Evolutionary conservation across 805 yeast genomes (phyloP).

Genomic region (Nakazawaea ishiwadae): DNA sequence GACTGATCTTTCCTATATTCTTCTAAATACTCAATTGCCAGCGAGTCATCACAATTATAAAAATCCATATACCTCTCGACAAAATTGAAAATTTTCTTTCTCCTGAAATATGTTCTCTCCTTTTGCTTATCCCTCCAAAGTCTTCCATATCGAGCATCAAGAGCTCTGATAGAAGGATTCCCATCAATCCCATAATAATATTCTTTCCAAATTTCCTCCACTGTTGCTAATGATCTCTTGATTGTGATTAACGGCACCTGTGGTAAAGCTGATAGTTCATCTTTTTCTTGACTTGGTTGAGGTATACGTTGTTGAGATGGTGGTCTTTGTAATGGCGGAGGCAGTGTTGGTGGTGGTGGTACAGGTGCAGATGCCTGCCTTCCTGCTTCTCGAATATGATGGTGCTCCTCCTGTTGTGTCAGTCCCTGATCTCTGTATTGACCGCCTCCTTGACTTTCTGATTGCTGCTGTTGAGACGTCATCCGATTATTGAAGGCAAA

Average conservation of each 20-base stretch:
- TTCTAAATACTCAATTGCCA: constrained; percentile 29
- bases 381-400: constrained; percentile 1
- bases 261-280: too few relatives aligned
- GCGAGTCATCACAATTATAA: constrained; percentile 20
- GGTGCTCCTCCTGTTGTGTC: not conserved
- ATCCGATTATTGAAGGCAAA: too few relatives aligned
- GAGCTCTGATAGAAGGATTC: constrained; percentile 29
- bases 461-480: constrained; percentile 4
- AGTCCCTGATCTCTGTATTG: not conserved
- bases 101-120: constrained; percentile 30
- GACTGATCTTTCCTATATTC: constrained; percentile 24
- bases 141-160: constrained; percentile 28
- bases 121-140: constrained; percentile 36
- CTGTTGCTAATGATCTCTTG: constrained; percentile 22
- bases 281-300: too few relatives aligned
- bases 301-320: too few relatives aligned
- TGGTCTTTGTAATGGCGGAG: too few relatives aligned
- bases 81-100: constrained; percentile 26
- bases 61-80: constrained; percentile 19
- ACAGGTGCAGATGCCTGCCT: too few relatives aligned
- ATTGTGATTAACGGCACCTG: constrained; percentile 3
- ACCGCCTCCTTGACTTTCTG: too few relatives aligned
- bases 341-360: too few relatives aligned
- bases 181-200: constrained; percentile 32
- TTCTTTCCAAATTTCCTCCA: constrained; percentile 33